A percentile compares a stretch with the other conserved stretches of the same genome.
Evolutionary conservation across 805 yeast species (phyloP).

Genomic region (Metschnikowia picachoensis): DNA sequence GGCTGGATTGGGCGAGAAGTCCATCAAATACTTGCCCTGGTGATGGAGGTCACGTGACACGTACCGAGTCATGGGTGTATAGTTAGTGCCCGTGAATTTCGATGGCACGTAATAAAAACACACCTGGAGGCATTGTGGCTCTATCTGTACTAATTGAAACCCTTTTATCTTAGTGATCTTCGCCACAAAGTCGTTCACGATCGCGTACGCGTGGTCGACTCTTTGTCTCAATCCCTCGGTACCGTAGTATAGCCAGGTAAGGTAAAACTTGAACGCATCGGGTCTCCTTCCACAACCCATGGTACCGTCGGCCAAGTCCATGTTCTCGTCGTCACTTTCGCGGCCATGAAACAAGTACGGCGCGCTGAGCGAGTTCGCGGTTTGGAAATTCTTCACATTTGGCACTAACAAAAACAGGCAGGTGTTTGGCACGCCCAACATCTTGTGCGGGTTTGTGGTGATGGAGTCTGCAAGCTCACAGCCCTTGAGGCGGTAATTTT

Average conservation of each 20-base stretch:
- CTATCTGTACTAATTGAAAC: conserved; percentile 52
- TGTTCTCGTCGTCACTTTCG: conserved; percentile 50
- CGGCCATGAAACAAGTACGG: conserved; percentile 74
- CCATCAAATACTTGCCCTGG: conserved; percentile 67
- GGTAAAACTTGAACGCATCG: conserved; percentile 72
- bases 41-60: conserved; percentile 60
- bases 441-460: conserved; percentile 81
- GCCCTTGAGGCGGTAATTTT: conserved; percentile 50
- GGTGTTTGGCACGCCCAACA: conserved; percentile 82
- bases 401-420: conserved; percentile 74
- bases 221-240: conserved; percentile 58
- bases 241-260: conserved; percentile 83
- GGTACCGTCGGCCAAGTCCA: conserved; percentile 82
- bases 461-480: conserved; percentile 66
- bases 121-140: conserved; percentile 79
- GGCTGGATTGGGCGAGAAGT: conserved; percentile 66
- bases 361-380: conserved; percentile 72
- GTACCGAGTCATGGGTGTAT: conserved; percentile 53
- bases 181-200: conserved; percentile 58
- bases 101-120: conserved; percentile 69
- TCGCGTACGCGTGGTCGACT: conserved; percentile 67
- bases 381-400: conserved; percentile 58
- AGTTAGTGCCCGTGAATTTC: conserved; percentile 23
- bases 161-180: conserved; percentile 35
- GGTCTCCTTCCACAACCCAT: conserved; percentile 91